Evolutionary conservation across 1,284 basidiomycete genomes (phyloP), one percentile per base, ranked within the genome.

Genomic region (Fomitopsis schrenkii): DNA sequence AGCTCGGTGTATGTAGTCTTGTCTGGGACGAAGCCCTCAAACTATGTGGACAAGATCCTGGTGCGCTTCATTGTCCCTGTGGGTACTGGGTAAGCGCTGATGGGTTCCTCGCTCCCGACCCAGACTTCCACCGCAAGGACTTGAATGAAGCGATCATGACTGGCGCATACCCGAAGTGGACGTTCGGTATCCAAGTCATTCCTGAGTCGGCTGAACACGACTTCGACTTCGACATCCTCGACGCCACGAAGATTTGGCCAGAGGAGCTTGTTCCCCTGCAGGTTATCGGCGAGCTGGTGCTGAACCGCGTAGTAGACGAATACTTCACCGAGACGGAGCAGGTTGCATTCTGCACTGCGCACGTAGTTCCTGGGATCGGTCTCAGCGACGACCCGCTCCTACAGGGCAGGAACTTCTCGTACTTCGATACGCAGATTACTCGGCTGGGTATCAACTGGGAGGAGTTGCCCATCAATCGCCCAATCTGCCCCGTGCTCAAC

Each of bases 21-120:
- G 77, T 88, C 12, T 95, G 93, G 93, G 93, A 95, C 64, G 93
- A 95, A 68, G 90, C 90, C 0, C 77, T 94, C 62, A 95, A 94
- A 72, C 82, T 95, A 48, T 72, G 72, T n/a, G 92, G 93, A 2
- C 91, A 91, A 69, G 89, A 92, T 71, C 88, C 90, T 58, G 87
- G 83, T 84, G 63, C 48, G 48, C 12, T 3, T 50, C 22, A 14
- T 6, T 3, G 7, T 12, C 19, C 26, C 1, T 26, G 2, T 26
- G 45, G 28, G 14, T 12, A 22, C 3, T 5, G 52, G 76, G 33
- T 19, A 26, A 46, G 14, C 6, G 45, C 45, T 42, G 15, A 38
- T 33, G 35, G 8, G 15, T 10, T 54, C 52, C 22, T 22, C 22
- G 17, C 6, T 8, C 14, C 3, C 26, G 5, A 36, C 9, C 35